phyloP scores from a whole-genome alignment of 352 stramenopile genomes.

The Thalassiosira hispida region DNA sequence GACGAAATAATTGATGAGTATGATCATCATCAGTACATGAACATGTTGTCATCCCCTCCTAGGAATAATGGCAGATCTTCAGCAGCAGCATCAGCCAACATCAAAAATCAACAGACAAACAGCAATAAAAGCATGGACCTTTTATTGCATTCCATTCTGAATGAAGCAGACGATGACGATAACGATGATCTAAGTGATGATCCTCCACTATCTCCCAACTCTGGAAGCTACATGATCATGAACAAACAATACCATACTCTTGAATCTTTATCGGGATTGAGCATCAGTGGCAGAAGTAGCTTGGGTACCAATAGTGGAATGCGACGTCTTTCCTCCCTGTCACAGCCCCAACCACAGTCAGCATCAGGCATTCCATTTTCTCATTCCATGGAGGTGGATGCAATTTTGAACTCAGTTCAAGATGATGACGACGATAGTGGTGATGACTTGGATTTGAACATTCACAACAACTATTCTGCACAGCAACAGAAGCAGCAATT shows the following conservation, averaged over 20 bases:
- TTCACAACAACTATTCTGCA: background rate
- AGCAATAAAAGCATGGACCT: background rate
- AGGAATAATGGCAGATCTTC: too few relatives aligned
- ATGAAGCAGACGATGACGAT: slow-evolving; percentile 37
- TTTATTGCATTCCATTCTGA: slow-evolving; percentile 45
- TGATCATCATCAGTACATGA: background rate
- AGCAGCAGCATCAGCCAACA: background rate
- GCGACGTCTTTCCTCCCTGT: background rate
- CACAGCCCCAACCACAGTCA: background rate
- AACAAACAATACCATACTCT: background rate
- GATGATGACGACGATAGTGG: slow-evolving; percentile 34
- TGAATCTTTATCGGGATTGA: background rate
- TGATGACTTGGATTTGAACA: slow-evolving; percentile 12
- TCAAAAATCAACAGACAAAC: background rate
- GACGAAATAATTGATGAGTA: background rate
- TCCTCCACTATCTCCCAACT: background rate
- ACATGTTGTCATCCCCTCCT: too few relatives aligned
- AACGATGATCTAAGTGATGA: slow-evolving; percentile 1
- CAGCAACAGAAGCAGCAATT: background rate
- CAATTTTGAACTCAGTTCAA: slow-evolving; percentile 63
- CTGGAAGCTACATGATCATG: background rate
- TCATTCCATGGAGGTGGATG: slow-evolving; percentile 62
- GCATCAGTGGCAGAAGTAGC: background rate
- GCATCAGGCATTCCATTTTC: slow-evolving; percentile 9
- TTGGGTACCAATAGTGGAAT: background rate